Conservation (phyloP, 495 filamentous ascomycete species). For the Aspergillus campestris region DNA sequence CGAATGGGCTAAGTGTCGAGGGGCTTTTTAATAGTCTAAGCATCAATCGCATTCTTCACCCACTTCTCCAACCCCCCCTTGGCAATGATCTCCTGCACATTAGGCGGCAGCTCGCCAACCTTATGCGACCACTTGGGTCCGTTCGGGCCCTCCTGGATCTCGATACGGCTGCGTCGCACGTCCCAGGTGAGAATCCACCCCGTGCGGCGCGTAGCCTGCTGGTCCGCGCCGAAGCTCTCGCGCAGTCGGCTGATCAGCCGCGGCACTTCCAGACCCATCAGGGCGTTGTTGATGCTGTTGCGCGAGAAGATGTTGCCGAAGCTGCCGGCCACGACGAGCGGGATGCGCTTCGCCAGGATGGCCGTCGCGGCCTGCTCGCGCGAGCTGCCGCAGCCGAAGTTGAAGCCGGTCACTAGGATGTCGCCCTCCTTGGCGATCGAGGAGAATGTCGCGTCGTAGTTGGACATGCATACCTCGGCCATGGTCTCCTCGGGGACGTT, state of each 20-base stretch:
- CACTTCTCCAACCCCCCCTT: constrained; percentile 66
- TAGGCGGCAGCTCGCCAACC: constrained; percentile 78
- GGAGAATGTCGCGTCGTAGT: constrained; percentile 72
- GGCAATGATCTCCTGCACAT: constrained; percentile 89
- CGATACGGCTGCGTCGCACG: constrained; percentile 60
- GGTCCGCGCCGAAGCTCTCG: constrained; percentile 43
- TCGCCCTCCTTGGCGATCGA: constrained; percentile 54
- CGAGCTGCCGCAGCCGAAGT: constrained; percentile 79
- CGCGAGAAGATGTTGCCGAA: constrained; percentile 85
- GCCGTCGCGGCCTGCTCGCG: constrained; percentile 88
- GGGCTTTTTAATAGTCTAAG: too few species aligned
- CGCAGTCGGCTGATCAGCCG: constrained; percentile 61
- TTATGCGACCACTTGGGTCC: constrained; percentile 64
- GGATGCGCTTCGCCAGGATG: constrained; percentile 77
- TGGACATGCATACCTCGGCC: constrained; percentile 85
- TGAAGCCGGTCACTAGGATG: constrained; percentile 79
- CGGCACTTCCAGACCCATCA: constrained; percentile 79
- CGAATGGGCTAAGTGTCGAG: too few species aligned
- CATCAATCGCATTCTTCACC: constrained; percentile 61
- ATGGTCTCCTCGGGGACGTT: constrained; percentile 65
- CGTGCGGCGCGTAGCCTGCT: constrained; percentile 60
- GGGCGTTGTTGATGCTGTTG: constrained; percentile 88
- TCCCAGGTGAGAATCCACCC: constrained; percentile 90
- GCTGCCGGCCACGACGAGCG: constrained; percentile 73
- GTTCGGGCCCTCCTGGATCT: constrained; percentile 57